A percentile compares a stretch with the other conserved stretches of the same genome.
Conservation (phyloP, 164 flowering plant species). For the Sedum album region DNA sequence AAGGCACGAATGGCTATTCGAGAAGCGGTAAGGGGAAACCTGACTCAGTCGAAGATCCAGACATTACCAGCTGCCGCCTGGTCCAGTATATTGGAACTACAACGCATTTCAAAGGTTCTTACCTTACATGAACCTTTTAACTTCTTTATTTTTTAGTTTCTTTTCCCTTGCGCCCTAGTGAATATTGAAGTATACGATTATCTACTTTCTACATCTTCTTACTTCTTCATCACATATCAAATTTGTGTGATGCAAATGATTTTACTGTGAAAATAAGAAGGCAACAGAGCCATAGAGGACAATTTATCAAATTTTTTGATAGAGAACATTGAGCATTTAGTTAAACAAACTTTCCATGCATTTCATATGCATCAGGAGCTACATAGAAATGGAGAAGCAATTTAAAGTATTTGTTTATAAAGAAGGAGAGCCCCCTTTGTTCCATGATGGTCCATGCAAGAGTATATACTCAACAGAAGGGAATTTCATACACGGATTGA, state of each 20-base stretch:
- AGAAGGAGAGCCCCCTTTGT: not conserved
- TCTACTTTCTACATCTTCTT: not conserved
- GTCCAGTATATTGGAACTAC: constrained; percentile 19
- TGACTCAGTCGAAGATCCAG: constrained; percentile 1
- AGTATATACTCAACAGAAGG: not conserved
- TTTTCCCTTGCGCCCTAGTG: not conserved
- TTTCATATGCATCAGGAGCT: not conserved
- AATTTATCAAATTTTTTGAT: too few species aligned
- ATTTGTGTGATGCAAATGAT: not conserved
- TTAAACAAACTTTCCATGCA: not conserved
- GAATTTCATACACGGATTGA: not conserved
- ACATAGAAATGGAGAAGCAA: not conserved
- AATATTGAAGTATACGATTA: not conserved
- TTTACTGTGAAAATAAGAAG: not conserved
- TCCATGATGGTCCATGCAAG: not conserved
- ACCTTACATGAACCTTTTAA: not conserved
- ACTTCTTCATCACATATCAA: not conserved
- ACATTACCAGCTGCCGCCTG: constrained; percentile 9
- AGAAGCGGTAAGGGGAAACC: not conserved
- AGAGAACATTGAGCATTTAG: too few species aligned
- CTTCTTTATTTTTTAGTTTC: too few species aligned
- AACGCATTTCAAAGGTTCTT: constrained; percentile 36
- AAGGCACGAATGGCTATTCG: constrained; percentile 12
- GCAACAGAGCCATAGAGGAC: not conserved
- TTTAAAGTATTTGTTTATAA: not conserved